Conservation (phyloP, 345 rosid species). For the Syzygium jambos region DNA sequence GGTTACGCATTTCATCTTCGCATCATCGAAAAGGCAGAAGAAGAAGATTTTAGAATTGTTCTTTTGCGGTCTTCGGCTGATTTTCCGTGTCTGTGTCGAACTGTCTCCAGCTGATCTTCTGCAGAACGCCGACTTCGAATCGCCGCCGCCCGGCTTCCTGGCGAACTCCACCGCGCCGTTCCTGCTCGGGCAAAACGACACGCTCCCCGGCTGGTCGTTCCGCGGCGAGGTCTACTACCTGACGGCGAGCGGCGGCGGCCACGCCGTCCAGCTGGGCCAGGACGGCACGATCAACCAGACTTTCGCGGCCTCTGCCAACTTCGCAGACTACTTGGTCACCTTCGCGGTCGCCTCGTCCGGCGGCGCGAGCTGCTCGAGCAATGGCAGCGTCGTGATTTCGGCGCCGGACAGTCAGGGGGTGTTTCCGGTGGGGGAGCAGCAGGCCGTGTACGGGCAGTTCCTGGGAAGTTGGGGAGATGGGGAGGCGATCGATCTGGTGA, state of each 20-base stretch:
- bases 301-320: conserved; percentile 23
- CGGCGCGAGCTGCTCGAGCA: conserved; percentile 30
- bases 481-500: conserved; percentile 28
- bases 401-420: conserved; percentile 34
- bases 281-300: conserved; percentile 54
- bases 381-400: conserved; percentile 17
- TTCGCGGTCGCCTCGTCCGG: conserved; percentile 22
- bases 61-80: neutral
- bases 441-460: conserved; percentile 41
- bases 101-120: conserved; percentile 21
- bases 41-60: neutral
- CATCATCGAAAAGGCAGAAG: neutral
- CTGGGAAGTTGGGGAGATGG: conserved; percentile 36
- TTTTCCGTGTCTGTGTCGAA: neutral
- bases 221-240: conserved; percentile 31
- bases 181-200: conserved; percentile 24
- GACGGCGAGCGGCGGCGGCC: conserved; percentile 27
- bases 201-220: conserved; percentile 49
- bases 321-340: conserved; percentile 30
- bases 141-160: conserved; percentile 28
- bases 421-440: conserved; percentile 22
- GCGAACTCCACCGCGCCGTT: conserved; percentile 11
- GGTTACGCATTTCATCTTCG: neutral
- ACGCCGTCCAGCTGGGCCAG: conserved; percentile 39
- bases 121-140: conserved; percentile 50